Evolutionary conservation across 805 yeast genomes (phyloP).

Genomic region (Torulaspora quercuum): DNA sequence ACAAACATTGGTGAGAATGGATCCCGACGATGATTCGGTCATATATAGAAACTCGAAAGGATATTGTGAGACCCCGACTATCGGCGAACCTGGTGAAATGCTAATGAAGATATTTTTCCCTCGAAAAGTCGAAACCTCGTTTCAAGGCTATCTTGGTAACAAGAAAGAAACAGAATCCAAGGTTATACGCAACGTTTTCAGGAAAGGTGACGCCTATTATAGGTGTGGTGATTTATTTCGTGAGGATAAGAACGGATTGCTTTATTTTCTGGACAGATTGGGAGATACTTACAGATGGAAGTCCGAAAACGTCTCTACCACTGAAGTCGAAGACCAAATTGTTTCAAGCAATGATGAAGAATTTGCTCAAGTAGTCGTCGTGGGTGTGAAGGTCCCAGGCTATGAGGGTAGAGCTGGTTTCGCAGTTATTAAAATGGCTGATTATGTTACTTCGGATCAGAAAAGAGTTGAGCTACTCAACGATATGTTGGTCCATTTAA

Average conservation of each 20-base stretch:
- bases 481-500: constrained; percentile 38
- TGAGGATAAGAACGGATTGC: constrained; percentile 61
- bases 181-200: constrained; percentile 67
- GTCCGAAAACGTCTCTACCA: constrained; percentile 89
- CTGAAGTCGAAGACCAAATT: constrained; percentile 83
- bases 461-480: constrained; percentile 36
- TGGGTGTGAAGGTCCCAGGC: constrained; percentile 77
- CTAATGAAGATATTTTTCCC: constrained; percentile 68
- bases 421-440: constrained; percentile 63
- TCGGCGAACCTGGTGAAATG: constrained; percentile 81
- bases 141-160: constrained; percentile 88
- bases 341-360: constrained; percentile 34
- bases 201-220: constrained; percentile 86
- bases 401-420: constrained; percentile 96
- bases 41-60: constrained; percentile 72
- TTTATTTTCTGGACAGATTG: constrained; percentile 84
- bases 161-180: constrained; percentile 75
- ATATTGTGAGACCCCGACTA: constrained; percentile 49
- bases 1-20: constrained; percentile 67
- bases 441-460: constrained; percentile 25
- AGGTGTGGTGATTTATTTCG: constrained; percentile 81
- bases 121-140: constrained; percentile 63
- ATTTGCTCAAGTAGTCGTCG: constrained; percentile 73
- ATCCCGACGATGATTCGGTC: constrained; percentile 70
- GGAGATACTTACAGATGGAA: constrained; percentile 98